These are phyloP conservation scores for Phyllachora maydis DNA, from an alignment of 2,329 filamentous ascomycete species.

Conservation along the genomic window DNA sequence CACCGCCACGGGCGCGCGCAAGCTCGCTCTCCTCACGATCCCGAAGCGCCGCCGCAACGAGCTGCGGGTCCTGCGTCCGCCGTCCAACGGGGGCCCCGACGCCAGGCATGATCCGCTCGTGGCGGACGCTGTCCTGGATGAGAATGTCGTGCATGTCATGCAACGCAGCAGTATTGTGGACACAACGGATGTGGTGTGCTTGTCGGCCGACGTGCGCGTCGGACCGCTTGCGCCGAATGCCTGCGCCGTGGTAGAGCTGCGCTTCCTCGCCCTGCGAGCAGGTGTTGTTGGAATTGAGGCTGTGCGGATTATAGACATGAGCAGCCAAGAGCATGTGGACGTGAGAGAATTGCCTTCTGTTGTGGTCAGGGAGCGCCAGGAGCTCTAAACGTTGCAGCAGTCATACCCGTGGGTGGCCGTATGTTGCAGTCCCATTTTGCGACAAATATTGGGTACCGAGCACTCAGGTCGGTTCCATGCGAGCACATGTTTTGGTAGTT, in stretches of 20 bases:
- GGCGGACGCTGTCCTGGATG: constrained; percentile 50
- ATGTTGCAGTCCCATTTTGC: no score
- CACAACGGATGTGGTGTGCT: constrained; percentile 46
- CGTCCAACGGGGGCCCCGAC: constrained; percentile 25
- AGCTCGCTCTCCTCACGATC: constrained; percentile 48
- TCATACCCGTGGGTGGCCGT: no score
- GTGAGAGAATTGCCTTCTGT: constrained; percentile 55
- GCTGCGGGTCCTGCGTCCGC: constrained; percentile 26
- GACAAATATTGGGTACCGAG: no score
- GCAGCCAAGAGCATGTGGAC: constrained; percentile 57
- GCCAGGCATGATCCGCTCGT: constrained; percentile 8
- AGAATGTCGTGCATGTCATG: constrained; percentile 50
- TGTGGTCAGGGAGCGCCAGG: constrained; percentile 31
- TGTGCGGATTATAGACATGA: constrained; percentile 52
- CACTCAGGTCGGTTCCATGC: no score
- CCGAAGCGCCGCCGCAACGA: constrained; percentile 42
- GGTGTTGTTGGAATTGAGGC: constrained; percentile 54
- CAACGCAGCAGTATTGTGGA: constrained; percentile 45
- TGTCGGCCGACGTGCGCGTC: constrained; percentile 54
- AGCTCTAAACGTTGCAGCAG: no score
- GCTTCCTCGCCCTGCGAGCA: constrained; percentile 45
- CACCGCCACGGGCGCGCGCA: constrained; percentile 23
- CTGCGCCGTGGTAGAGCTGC: constrained; percentile 53
- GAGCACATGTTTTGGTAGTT: no score
- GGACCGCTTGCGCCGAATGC: constrained; percentile 52